Evolutionary conservation across 495 filamentous ascomycete species (phyloP).

Genomic region (Glutinoglossum americanum): DNA sequence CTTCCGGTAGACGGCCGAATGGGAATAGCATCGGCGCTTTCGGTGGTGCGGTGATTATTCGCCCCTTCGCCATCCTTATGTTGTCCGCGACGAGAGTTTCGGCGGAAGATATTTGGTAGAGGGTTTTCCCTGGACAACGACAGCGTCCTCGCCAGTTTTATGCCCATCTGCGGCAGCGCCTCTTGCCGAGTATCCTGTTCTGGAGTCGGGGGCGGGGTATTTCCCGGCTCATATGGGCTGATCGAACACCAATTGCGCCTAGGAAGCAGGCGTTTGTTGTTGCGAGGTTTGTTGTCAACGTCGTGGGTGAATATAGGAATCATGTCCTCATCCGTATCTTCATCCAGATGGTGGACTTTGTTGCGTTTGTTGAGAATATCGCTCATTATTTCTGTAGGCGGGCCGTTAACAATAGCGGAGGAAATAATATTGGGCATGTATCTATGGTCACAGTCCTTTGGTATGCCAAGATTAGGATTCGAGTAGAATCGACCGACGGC

Average conservation of each 20-base stretch:
- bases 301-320: conserved; percentile 78
- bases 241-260: conserved; percentile 89
- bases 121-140: conserved; percentile 39
- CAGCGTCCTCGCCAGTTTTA: conserved; percentile 23
- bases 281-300: conserved; percentile 69
- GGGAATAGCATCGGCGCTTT: conserved; percentile 6
- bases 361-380: conserved; percentile 87
- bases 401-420: conserved; percentile 79
- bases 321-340: conserved; percentile 82
- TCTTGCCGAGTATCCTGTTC: conserved; percentile 26
- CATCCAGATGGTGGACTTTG: conserved; percentile 73
- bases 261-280: conserved; percentile 79
- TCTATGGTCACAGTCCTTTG: conserved; percentile 71
- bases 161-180: background rate
- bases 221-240: conserved; percentile 53
- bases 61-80: conserved; percentile 25
- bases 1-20: conserved; percentile 16
- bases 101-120: conserved; percentile 29
- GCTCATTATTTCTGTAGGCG: conserved; percentile 71
- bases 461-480: conserved; percentile 51
- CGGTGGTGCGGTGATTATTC: conserved; percentile 17
- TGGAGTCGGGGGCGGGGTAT: conserved; percentile 48
- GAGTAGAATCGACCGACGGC: conserved; percentile 90
- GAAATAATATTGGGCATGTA: conserved; percentile 87
- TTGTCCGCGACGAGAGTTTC: conserved; percentile 21